Evolutionary conservation across 495 filamentous ascomycete genomes (phyloP), one percentile per base, ranked within the genome.

Genomic region (Cairneyella variabilis): DNA sequence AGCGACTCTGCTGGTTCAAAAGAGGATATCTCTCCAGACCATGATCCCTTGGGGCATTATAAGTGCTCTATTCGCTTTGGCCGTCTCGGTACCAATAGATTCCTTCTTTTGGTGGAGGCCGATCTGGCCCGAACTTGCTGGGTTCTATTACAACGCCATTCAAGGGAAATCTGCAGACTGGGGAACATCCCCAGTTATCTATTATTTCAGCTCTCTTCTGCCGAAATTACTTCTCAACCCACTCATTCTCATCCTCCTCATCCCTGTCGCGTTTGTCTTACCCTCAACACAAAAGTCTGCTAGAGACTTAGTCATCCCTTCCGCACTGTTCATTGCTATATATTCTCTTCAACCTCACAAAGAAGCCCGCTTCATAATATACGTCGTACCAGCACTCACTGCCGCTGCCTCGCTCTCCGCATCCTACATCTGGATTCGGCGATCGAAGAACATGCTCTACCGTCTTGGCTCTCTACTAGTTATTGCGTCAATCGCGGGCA

Each of bases 361-460:
- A 66, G 93, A 99, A 70, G 88, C 89, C 72, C 86, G 93, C 17
- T 99, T 99, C 73, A 86, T 99, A 58, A 76, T 97, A 53, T 97
- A 97, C 70, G 73, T 82, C 58, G 76, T 95, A 38, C 95, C 95
- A 0, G 72, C 83, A 0, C 70, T 97, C 4, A 96, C 93, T 0
- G 86, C 88, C 4, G 76, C 82, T 17, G 85, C 91, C 7, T 83
- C 90, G 0, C 73, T 89, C 1, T 83, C 83, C 16, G 87, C 90
- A 1, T 75, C 79, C 17, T 86, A 84, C 66, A 76, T 96, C 53
- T 93, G 85, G 78, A 82, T 75, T 0, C 80, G 83, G 20, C 74
- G 84, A 12, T 58, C 68, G 0, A 91, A 90, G 53, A 77, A 74
- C 0, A 6, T 75, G 16, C 36, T 76, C 21, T 84, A 86, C 48